Conservation (phyloP, 192 early-diverging fungal species). For the Bifiguratus adelaidae region DNA sequence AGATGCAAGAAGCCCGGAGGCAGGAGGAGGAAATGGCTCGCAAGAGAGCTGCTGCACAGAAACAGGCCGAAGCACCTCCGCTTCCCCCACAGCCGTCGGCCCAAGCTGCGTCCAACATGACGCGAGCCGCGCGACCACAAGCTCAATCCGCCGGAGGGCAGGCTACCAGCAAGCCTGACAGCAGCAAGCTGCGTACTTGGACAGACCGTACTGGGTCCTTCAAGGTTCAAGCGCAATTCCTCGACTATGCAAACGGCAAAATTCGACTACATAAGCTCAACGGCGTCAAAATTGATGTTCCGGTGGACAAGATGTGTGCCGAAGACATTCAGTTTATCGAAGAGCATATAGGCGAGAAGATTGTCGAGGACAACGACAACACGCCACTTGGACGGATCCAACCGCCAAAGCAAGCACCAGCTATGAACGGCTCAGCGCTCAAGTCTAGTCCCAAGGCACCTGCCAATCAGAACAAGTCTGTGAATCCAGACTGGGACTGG, state of each 20-base stretch:
- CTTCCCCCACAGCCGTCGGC: background rate
- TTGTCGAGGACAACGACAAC: constrained; percentile 8
- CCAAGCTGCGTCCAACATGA: background rate
- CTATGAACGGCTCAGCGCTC: background rate
- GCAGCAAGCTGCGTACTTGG: constrained; percentile 59
- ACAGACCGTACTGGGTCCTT: constrained; percentile 86
- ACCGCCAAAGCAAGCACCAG: background rate
- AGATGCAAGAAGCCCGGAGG: constrained; percentile 14
- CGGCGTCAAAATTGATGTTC: constrained; percentile 88
- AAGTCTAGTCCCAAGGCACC: constrained; percentile 12
- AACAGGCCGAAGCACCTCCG: constrained; percentile 2
- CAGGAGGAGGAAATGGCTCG: background rate
- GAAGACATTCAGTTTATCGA: constrained; percentile 44
- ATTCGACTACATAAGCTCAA: constrained; percentile 92
- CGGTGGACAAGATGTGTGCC: constrained; percentile 75
- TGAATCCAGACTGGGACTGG: constrained; percentile 86
- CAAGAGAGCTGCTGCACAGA: constrained; percentile 1
- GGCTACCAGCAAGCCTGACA: constrained; percentile 24
- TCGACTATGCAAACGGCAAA: constrained; percentile 70
- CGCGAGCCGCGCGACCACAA: background rate
- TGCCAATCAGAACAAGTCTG: constrained; percentile 20
- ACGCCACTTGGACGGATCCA: constrained; percentile 4
- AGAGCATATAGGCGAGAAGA: constrained; percentile 30
- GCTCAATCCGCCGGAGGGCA: background rate
- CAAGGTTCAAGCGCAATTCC: constrained; percentile 84